phyloP scores from a whole-genome alignment of 2,329 filamentous ascomycete species.

The Atkinsonella hypoxylon region DNA sequence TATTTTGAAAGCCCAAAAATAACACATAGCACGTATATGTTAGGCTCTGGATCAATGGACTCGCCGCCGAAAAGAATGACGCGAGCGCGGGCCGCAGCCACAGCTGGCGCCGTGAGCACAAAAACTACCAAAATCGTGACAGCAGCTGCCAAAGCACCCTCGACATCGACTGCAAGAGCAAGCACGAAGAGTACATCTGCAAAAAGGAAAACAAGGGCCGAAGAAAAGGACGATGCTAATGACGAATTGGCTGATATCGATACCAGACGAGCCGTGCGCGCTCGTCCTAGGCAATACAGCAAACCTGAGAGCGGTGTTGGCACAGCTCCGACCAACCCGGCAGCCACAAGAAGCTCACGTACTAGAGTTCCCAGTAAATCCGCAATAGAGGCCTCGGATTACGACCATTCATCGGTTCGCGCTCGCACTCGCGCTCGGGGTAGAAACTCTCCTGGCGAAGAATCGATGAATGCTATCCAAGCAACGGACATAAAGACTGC shows the following conservation, averaged over 20 bases:
- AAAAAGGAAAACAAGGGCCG: slow-evolving; percentile 40
- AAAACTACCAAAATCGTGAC: slow-evolving; percentile 35
- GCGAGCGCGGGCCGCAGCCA: slow-evolving; percentile 34
- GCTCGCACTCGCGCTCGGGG: slow-evolving; percentile 27
- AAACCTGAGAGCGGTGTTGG: slow-evolving; percentile 10
- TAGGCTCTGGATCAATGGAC: slow-evolving; percentile 27
- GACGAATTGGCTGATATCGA: slow-evolving; percentile 20
- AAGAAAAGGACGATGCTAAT: slow-evolving; percentile 38
- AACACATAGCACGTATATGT: not conserved
- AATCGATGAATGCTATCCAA: slow-evolving; percentile 13
- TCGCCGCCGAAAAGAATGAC: slow-evolving; percentile 50
- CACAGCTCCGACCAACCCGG: slow-evolving; percentile 1
- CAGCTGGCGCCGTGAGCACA: slow-evolving; percentile 23
- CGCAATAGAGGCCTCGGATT: slow-evolving; percentile 12
- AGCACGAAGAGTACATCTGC: slow-evolving; percentile 23
- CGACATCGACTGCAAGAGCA: slow-evolving; percentile 19
- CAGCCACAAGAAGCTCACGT: slow-evolving; percentile 9
- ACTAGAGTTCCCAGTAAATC: slow-evolving; percentile 17
- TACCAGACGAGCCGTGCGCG: slow-evolving; percentile 29
- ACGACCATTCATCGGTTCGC: slow-evolving; percentile 11
- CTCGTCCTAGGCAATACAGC: slow-evolving; percentile 29
- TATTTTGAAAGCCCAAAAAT: not conserved
- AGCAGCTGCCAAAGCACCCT: slow-evolving; percentile 36
- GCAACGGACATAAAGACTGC: slow-evolving; percentile 21
- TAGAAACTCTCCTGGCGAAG: slow-evolving; percentile 24